phyloP scores from a whole-genome alignment of 2,329 filamentous ascomycete genomes.

The Dactylellina sp. region DNA sequence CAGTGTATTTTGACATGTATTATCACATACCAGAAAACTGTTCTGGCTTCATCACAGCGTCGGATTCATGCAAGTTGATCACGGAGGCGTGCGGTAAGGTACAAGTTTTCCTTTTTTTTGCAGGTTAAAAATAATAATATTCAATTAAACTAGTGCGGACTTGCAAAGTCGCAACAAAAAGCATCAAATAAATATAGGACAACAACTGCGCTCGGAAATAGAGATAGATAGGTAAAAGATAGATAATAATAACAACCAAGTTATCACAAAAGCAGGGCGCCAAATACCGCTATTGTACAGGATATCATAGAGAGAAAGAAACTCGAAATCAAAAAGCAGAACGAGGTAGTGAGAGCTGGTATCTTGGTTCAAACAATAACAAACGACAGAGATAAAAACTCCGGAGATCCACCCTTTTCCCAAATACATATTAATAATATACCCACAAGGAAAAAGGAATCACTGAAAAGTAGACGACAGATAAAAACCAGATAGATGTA shows the following conservation, averaged over 20 bases:
- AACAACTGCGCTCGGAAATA: not conserved
- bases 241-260: conserved; percentile 25
- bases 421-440: conserved; percentile 41
- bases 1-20: no score
- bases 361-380: conserved; percentile 50
- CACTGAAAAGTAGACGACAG: conserved; percentile 4
- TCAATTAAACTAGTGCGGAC: not conserved
- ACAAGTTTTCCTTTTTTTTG: no score
- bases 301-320: conserved; percentile 36
- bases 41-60: no score
- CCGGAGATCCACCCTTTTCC: conserved; percentile 38
- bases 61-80: no score
- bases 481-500: conserved; percentile 14
- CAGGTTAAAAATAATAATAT: no score
- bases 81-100: no score
- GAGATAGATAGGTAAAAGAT: conserved; percentile 4
- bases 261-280: conserved; percentile 41
- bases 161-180: not conserved
- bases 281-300: conserved; percentile 56
- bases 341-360: conserved; percentile 38
- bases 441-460: conserved; percentile 39
- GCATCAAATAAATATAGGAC: not conserved
- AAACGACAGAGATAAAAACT: conserved; percentile 20
- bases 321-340: not conserved
- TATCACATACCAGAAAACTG: no score